phyloP scores from a whole-genome alignment of 371 early-diverging fungal genomes.

The Choanephora cucurbitarum region DNA sequence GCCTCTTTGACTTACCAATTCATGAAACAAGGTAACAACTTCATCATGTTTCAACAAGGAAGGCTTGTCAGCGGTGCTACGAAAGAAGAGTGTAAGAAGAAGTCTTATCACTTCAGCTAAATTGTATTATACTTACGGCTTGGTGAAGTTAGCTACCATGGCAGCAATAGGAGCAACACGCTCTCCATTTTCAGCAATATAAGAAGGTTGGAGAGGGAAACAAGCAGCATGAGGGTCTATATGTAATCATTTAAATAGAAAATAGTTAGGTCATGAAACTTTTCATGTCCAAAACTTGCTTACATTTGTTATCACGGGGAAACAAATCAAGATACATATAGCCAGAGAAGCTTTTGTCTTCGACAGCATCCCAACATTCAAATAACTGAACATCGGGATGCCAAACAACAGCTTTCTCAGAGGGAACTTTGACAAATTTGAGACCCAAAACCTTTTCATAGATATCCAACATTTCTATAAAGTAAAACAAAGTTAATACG shows the following conservation, averaged over 20 bases:
- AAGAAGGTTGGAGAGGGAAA: slow-evolving; percentile 72
- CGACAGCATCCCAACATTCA: slow-evolving; percentile 67
- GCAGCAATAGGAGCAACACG: slow-evolving; percentile 73
- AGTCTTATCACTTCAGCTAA: too few relatives aligned
- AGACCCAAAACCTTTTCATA: slow-evolving; percentile 71
- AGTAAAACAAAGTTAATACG: too few relatives aligned
- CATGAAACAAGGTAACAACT: slow-evolving; percentile 78
- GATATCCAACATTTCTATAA: slow-evolving; percentile 72
- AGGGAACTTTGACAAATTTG: slow-evolving; percentile 61
- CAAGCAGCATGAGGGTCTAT: slow-evolving; percentile 77
- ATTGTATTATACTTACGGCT: slow-evolving; percentile 57
- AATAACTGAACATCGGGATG: slow-evolving; percentile 71
- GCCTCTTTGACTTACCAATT: slow-evolving; percentile 49
- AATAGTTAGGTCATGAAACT: too few relatives aligned
- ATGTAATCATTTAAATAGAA: too few relatives aligned
- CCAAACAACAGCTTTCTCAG: slow-evolving; percentile 62
- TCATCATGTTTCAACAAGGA: slow-evolving; percentile 84
- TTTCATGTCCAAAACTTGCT: too few relatives aligned
- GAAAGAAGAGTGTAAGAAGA: background rate
- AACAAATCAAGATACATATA: slow-evolving; percentile 80
- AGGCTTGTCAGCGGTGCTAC: slow-evolving; percentile 65
- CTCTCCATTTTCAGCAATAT: slow-evolving; percentile 45
- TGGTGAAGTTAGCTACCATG: slow-evolving; percentile 84
- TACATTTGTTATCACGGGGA: slow-evolving; percentile 76
- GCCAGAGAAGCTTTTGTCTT: slow-evolving; percentile 62